A percentile compares a stretch with the other conserved stretches of the same genome.
These are phyloP conservation scores for Rhamnella rubrinervis DNA, from an alignment of 331 rosid species.

Conservation along the genomic window DNA sequence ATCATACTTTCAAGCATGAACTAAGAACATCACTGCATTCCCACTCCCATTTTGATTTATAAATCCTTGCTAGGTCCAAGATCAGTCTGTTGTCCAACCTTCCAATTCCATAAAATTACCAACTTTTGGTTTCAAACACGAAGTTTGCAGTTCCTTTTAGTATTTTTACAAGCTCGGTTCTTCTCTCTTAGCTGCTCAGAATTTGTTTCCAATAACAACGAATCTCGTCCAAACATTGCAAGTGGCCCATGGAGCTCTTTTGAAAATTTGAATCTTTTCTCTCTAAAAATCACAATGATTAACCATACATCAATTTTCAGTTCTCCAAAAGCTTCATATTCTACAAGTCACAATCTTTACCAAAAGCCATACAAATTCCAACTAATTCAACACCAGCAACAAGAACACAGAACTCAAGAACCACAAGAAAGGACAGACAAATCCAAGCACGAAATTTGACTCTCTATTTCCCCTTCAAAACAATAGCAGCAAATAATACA, in stretches of 20 bases:
- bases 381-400: no score
- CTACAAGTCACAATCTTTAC: not conserved
- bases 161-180: not conserved
- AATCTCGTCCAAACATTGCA: not conserved
- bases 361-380: not conserved
- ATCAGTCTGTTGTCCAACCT: not conserved
- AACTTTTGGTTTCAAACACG: constrained; percentile 3
- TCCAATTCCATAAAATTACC: not conserved
- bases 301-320: constrained; percentile 2
- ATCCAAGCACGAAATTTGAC: not conserved
- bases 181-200: not conserved
- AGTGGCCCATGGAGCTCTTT: not conserved
- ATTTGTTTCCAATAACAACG: not conserved
- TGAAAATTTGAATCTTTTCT: not conserved
- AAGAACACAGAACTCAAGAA: constrained; percentile 1
- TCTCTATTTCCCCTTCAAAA: not conserved
- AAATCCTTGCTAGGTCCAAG: not conserved
- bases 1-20: no score
- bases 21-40: no score
- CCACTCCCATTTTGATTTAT: not conserved
- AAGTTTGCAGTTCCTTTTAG: not conserved
- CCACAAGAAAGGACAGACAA: not conserved
- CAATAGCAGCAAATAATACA: not conserved
- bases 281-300: not conserved
- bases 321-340: not conserved